Evolutionary conservation across 2,329 filamentous ascomycete genomes (phyloP), one percentile per base, ranked within the genome.

Genomic region (Bipolaris oryzae): DNA sequence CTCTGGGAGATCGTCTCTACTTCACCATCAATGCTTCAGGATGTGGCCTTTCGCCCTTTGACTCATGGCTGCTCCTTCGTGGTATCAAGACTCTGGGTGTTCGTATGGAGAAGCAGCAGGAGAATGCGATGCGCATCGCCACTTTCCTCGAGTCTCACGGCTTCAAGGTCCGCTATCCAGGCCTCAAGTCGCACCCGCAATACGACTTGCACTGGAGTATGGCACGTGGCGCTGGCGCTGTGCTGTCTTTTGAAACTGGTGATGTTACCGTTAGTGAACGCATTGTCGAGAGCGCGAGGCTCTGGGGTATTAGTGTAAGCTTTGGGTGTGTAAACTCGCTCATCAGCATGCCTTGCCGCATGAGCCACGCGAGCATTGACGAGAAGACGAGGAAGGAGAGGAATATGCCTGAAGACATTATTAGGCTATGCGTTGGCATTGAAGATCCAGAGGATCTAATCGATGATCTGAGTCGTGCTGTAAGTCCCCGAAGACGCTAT

Each of bases 291-390:
- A 91, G 90, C 28, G 91, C 95, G 2, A 87, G 90, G 63, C 82
- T 99, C 31, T 99, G 92, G 88, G 92, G 90, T 33, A 99, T 99
- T 68, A 96, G 91, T 64, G 95, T 99, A 57, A 96, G 92, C 72
- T 99, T 99, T 74, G 95, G 95, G 45, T 98, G 95, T 75, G 95
- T 99, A 64, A 99, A 99, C 81, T 96, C 91, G 74, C 81, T 99
- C 76, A 99, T 99, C 78, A 97, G 93, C 80, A 97, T 99, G 94
- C 94, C 95, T 7, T 99, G 95, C 80, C 92, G 94, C 71, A 99
- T 99, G 96, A 98, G 94, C 78, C 95, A 99, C 78, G 95, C 95
- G 37, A 96, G 92, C 74, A 99, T 99, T 72, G 95, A 98, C 74
- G 91, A 92, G 57, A 96, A 96, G 81, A 98, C 93, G 50, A 84